Percentiles rank a stretch among this genome's conserved stretches.
phyloP scores from a whole-genome alignment of 2,329 filamentous ascomycete species.

The Fusarium sp. region DNA sequence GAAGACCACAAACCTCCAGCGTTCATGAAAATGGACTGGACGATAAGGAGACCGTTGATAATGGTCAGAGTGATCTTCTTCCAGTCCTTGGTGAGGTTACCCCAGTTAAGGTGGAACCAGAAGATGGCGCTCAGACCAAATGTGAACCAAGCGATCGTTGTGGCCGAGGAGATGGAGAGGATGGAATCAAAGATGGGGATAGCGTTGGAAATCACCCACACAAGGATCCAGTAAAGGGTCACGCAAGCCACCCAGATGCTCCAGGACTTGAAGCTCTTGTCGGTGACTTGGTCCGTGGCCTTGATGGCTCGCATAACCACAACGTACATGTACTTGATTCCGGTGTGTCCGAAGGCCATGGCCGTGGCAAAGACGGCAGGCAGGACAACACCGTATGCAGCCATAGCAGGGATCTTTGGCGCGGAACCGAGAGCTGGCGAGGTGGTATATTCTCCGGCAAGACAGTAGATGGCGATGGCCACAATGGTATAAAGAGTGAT shows the following conservation, averaged over 20 bases:
- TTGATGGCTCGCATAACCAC: constrained; percentile 48
- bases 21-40: constrained; percentile 52
- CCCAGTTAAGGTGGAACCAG: constrained; percentile 51
- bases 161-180: constrained; percentile 51
- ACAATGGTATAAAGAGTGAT: constrained; percentile 50
- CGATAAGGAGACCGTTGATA: constrained; percentile 46
- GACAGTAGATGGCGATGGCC: constrained; percentile 49
- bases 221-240: constrained; percentile 48
- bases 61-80: constrained; percentile 35
- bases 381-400: constrained; percentile 49
- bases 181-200: constrained; percentile 54
- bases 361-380: constrained; percentile 49
- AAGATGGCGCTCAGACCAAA: constrained; percentile 51
- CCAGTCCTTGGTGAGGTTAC: constrained; percentile 35
- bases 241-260: constrained; percentile 49
- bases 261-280: constrained; percentile 50
- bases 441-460: constrained; percentile 48
- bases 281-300: constrained; percentile 48
- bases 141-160: constrained; percentile 52
- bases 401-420: constrained; percentile 47
- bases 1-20: constrained; percentile 51
- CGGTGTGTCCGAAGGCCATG: constrained; percentile 49
- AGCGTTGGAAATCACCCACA: constrained; percentile 51
- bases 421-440: constrained; percentile 52
- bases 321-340: constrained; percentile 51